Percentiles rank a stretch among this genome's conserved stretches.
These are phyloP conservation scores for Anisodus acutangulus DNA, from an alignment of 257 asterid genomes.

Conservation along the genomic window DNA sequence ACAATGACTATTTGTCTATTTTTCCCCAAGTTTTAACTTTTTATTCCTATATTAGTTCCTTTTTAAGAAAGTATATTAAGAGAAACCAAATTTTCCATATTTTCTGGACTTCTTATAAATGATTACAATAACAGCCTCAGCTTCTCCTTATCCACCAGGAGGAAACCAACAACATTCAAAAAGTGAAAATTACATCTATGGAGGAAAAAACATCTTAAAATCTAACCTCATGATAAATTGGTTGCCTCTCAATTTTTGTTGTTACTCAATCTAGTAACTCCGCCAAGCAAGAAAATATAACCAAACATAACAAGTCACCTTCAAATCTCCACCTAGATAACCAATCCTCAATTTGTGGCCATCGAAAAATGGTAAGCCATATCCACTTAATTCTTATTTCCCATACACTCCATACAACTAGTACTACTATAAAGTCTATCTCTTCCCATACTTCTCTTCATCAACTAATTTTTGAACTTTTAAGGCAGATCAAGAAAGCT, in stretches of 20 bases:
- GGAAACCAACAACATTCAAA: neutral
- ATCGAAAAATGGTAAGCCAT: constrained; percentile 31
- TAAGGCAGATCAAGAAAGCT: neutral
- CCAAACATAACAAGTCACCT: constrained; percentile 9
- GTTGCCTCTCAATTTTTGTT: constrained; percentile 20
- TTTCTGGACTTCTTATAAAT: neutral
- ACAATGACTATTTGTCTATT: neutral
- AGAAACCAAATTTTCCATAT: neutral
- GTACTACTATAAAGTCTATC: constrained; percentile 5
- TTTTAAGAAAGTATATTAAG: neutral
- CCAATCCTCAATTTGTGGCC: constrained; percentile 30
- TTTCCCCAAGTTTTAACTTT: neutral
- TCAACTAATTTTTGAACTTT: constrained; percentile 20
- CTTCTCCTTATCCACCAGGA: constrained; percentile 26
- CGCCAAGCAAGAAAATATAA: neutral
- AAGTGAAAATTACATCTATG: constrained; percentile 20
- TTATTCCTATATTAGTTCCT: neutral
- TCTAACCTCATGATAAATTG: constrained; percentile 24
- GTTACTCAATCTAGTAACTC: constrained; percentile 18
- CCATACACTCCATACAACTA: neutral
- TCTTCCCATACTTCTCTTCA: constrained; percentile 37
- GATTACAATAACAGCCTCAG: constrained; percentile 21
- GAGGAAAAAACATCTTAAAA: constrained; percentile 26
- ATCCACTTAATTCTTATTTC: constrained; percentile 32
- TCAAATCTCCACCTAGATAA: constrained; percentile 25